These are phyloP conservation scores for Bidens hawaiensis DNA, from an alignment of 140 eudicot genomes.

Conservation along the genomic window DNA sequence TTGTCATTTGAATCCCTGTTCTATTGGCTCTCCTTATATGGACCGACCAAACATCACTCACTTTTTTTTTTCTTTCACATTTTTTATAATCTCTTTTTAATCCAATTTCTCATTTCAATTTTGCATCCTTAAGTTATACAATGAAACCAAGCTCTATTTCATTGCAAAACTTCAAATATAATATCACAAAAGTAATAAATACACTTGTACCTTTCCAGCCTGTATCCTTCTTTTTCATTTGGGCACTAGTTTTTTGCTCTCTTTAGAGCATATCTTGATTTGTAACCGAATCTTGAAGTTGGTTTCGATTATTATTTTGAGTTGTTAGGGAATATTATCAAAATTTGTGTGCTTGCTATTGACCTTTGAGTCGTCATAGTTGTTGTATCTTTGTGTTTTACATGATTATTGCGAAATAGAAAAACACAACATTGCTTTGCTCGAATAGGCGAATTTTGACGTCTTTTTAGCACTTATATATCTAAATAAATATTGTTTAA, in stretches of 20 bases:
- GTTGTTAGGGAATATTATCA: neutral
- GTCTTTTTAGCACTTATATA: neutral
- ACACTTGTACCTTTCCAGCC: neutral
- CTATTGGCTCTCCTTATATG: no score
- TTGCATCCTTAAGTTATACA: neutral
- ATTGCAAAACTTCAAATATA: no score
- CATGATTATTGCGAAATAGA: neutral
- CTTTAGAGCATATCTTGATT: neutral
- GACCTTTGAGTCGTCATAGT: neutral
- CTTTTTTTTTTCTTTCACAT: neutral
- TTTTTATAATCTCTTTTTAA: neutral
- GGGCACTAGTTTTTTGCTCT: neutral
- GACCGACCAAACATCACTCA: neutral
- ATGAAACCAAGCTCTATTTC: neutral
- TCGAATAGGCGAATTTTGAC: neutral
- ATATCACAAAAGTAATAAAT: neutral
- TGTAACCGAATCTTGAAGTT: neutral
- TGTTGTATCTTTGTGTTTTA: neutral
- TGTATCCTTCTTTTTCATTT: constrained; percentile 23
- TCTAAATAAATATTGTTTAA: neutral
- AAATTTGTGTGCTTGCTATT: neutral
- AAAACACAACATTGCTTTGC: neutral
- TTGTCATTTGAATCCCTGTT: neutral
- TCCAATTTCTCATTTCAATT: neutral
- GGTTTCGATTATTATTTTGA: no score